Evolutionary conservation across 225 moss, liverwort and hornwort genomes (phyloP).

Genomic region (Anthoceros angustus): DNA sequence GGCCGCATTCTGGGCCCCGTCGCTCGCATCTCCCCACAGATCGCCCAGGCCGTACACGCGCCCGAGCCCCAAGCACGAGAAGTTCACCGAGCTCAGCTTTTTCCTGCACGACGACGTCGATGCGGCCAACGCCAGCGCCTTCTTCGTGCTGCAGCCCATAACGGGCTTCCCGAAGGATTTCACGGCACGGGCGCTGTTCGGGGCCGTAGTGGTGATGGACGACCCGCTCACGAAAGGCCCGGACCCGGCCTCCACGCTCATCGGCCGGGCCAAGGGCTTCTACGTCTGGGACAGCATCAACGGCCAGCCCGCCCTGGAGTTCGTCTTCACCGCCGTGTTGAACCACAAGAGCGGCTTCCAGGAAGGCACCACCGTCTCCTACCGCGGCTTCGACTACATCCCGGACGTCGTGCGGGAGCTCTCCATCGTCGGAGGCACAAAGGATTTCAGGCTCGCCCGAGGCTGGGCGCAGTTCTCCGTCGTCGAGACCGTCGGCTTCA

Average conservation of each 20-base stretch:
- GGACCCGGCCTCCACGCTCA: not conserved
- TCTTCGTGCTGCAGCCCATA: not conserved
- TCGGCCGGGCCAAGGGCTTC: slow-evolving; percentile 4
- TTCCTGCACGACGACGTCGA: not conserved
- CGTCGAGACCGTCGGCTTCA: not conserved
- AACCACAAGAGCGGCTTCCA: slow-evolving; percentile 1
- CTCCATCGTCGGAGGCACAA: not conserved
- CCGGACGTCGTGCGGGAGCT: not conserved
- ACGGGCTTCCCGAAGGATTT: not conserved
- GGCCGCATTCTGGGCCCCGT: too few relatives aligned
- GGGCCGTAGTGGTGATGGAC: not conserved
- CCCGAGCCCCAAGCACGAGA: not conserved
- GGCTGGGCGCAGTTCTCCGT: slow-evolving; percentile 3
- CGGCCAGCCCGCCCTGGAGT: not conserved
- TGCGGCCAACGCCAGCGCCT: not conserved
- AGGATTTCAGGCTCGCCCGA: not conserved
- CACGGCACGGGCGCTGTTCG: not conserved
- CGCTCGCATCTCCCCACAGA: too few relatives aligned
- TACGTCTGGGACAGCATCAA: slow-evolving; percentile 2
- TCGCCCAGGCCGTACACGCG: too few relatives aligned
- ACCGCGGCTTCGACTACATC: not conserved
- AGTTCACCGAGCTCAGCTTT: not conserved
- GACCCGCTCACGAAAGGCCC: not conserved
- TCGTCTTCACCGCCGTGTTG: not conserved
- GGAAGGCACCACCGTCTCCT: not conserved